phyloP scores from a whole-genome alignment of 1,139 yeast species.

The Hanseniaspora uvarum region DNA sequence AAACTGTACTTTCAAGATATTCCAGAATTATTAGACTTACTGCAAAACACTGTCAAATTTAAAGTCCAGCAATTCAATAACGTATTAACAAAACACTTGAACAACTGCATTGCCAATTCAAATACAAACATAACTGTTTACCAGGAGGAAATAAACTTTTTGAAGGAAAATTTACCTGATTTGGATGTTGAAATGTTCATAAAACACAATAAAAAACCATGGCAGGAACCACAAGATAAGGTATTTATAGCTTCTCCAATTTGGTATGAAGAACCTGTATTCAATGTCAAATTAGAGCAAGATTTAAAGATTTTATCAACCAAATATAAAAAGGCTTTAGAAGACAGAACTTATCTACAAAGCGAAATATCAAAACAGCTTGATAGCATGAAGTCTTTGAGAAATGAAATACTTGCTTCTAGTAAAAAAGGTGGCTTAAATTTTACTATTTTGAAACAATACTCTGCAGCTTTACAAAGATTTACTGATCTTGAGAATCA shows the following conservation, averaged over 20 bases:
- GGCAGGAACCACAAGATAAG: constrained; percentile 84
- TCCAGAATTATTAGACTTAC: constrained; percentile 79
- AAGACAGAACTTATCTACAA: background rate
- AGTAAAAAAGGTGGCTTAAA: background rate
- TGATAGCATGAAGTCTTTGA: constrained; percentile 19
- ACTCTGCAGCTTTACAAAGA: constrained; percentile 9
- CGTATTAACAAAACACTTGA: constrained; percentile 53
- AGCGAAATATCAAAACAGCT: constrained; percentile 24
- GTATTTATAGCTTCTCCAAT: constrained; percentile 78
- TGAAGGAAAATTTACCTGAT: constrained; percentile 61
- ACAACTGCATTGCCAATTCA: constrained; percentile 44
- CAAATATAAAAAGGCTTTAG: constrained; percentile 10
- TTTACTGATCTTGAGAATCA: constrained; percentile 37
- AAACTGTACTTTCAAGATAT: constrained; percentile 87
- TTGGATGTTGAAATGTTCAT: constrained; percentile 85
- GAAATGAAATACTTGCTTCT: background rate
- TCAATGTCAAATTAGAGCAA: constrained; percentile 48
- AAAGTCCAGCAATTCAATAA: constrained; percentile 64
- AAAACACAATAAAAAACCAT: constrained; percentile 65
- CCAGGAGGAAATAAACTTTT: constrained; percentile 20
- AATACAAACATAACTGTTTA: constrained; percentile 47
- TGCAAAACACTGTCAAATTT: constrained; percentile 76
- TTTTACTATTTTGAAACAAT: background rate
- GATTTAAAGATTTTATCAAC: constrained; percentile 40
- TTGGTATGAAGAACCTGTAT: constrained; percentile 92